Percentiles rank a stretch among this genome's conserved stretches.
phyloP scores from a whole-genome alignment of 306 rosid species.

The Casuarina equisetifolia region DNA sequence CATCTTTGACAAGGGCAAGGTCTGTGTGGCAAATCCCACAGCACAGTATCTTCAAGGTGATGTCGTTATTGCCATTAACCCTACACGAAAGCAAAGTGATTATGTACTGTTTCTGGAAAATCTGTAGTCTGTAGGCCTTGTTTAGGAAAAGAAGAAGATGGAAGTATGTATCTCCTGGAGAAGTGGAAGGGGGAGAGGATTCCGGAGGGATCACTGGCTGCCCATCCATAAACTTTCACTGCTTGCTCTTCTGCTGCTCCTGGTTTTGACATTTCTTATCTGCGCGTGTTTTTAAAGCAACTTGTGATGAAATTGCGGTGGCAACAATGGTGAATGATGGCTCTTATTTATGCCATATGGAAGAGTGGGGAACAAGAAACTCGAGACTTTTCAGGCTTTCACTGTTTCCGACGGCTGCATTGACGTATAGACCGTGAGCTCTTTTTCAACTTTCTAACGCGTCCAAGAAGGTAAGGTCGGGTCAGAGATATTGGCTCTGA shows the following conservation, averaged over 20 bases:
- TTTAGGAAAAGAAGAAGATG: not conserved
- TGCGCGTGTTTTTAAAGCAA: not conserved
- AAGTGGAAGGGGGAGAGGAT: not conserved
- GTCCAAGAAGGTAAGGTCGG: too few relatives aligned
- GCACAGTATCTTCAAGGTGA: not conserved
- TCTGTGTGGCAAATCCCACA: not conserved
- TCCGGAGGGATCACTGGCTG: slow-evolving; percentile 1
- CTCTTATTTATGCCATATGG: not conserved
- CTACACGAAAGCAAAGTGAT: not conserved
- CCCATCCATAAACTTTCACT: not conserved
- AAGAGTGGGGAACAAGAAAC: not conserved
- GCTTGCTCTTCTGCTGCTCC: not conserved
- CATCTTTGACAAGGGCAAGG: not conserved
- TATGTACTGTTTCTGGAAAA: not conserved
- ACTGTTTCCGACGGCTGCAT: too few relatives aligned
- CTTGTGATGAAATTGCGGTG: not conserved
- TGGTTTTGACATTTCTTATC: not conserved
- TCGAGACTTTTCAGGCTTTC: not conserved
- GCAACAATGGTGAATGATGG: not conserved
- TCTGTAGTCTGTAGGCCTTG: not conserved
- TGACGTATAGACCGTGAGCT: too few relatives aligned
- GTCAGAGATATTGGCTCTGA: too few relatives aligned
- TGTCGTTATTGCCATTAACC: not conserved
- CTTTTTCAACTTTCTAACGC: too few relatives aligned
- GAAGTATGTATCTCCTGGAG: not conserved